Base-by-base conservation (phyloP, 305 asterid species). In the Solanum hybrid region DNA sequence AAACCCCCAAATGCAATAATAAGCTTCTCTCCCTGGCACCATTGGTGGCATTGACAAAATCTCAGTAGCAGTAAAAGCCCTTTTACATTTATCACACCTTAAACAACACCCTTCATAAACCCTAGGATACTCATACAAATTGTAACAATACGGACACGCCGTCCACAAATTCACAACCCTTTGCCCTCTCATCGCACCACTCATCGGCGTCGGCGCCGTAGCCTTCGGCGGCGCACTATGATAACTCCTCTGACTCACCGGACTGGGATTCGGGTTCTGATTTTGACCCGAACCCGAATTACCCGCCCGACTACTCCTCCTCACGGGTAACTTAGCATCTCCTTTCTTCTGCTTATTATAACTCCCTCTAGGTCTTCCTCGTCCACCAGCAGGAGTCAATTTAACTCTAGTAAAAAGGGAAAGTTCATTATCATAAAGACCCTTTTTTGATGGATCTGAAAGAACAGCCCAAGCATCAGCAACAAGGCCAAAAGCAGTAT, bases 1-100 rank as follows among this genome's bases (percentile, higher is more conserved):
- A 77, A 95, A 94, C 0, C 98, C 99, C 99, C 98, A 97, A 88
- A 98, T 95, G 90, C 98, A 97, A 89, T 95, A 97, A 90, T 97
- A 97, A 4, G 97, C 97, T 91, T 96, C 98, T 87, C 91, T 92
- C 86, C 98, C 99, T 0, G 97, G 97, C 35, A 96, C 99, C 79
- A 89, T 24, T 5, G 98, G 98, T 39, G 99, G 99, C 96, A 94
- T 89, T 0, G 95, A 92, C 89, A 91, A 85, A 39, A 97, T 89
- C 93, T 94, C 97, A 73, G 94, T 90, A 11, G 93, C 98, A 24
- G 97, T 95, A 91, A 96, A 96, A 6, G 96, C 97, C 90, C 95
- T 95, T 92, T 85, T 93, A 89, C 99, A 97, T 76, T 92, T 94
- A 89, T 92, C 94, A 82, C 99, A 96, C 88, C 95, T 91, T 91